These are phyloP conservation scores for Ogataea pini DNA, from an alignment of 805 yeast species.

Conservation along the genomic window DNA sequence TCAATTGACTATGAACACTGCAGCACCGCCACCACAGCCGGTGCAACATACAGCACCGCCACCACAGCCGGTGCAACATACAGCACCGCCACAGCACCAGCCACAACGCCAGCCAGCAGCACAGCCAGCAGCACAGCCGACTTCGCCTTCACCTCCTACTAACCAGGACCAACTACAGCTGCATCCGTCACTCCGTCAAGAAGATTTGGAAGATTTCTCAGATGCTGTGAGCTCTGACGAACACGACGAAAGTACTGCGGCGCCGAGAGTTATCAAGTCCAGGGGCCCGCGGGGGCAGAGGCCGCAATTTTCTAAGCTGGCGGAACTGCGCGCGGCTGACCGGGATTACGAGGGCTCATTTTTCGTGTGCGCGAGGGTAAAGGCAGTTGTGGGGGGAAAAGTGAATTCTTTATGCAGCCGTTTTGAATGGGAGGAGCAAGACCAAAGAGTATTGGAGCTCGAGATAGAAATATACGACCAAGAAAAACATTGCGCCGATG, in stretches of 20 bases:
- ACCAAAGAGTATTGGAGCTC: not conserved
- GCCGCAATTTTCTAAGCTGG: not conserved
- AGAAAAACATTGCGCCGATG: not conserved
- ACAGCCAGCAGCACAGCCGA: not conserved
- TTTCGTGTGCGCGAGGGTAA: constrained; percentile 5
- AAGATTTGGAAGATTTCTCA: constrained; percentile 6
- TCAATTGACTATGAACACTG: too few relatives aligned
- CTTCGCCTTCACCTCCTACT: not conserved
- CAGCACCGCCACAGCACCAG: too few relatives aligned
- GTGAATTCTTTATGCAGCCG: not conserved
- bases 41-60: too few relatives aligned
- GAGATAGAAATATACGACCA: not conserved
- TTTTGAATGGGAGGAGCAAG: too few relatives aligned
- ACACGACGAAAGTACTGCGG: not conserved
- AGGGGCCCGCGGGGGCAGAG: not conserved
- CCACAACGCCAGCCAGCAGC: not conserved
- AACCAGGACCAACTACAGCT: not conserved
- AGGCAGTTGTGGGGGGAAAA: not conserved
- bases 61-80: too few relatives aligned
- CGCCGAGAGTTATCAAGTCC: too few relatives aligned
- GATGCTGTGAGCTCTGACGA: constrained; percentile 15
- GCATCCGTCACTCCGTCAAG: not conserved
- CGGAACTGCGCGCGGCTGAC: not conserved
- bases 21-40: too few relatives aligned
- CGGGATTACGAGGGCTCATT: constrained; percentile 1